These are phyloP conservation scores for Papiliotrema laurentii DNA, from an alignment of 1,284 basidiomycete genomes.

Conservation along the genomic window DNA sequence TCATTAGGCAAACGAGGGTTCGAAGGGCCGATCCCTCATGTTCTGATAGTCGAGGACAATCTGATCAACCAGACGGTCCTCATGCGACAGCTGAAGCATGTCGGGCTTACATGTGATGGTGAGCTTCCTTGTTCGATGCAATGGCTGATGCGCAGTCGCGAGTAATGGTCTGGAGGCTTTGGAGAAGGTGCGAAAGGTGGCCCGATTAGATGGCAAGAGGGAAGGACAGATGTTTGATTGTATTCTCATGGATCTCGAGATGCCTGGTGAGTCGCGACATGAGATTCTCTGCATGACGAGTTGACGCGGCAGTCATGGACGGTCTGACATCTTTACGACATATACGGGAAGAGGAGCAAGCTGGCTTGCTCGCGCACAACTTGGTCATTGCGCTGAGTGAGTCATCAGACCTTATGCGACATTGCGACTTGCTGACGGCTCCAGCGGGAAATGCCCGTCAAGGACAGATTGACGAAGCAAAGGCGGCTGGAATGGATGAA, in stretches of 20 bases:
- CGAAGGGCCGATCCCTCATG: slow-evolving; percentile 18
- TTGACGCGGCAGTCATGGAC: slow-evolving; percentile 37
- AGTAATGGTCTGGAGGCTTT: slow-evolving; percentile 49
- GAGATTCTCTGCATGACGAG: neutral
- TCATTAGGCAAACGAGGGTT: neutral
- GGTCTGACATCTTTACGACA: slow-evolving; percentile 37
- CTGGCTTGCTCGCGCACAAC: slow-evolving; percentile 20
- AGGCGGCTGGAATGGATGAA: slow-evolving; percentile 28
- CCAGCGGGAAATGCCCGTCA: slow-evolving; percentile 36
- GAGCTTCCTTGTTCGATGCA: slow-evolving; percentile 1
- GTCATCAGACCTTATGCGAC: slow-evolving; percentile 6
- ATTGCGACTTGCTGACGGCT: neutral
- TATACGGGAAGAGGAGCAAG: slow-evolving; percentile 35
- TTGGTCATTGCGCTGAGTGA: slow-evolving; percentile 43
- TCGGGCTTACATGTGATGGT: slow-evolving; percentile 29
- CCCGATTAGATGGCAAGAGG: slow-evolving; percentile 8
- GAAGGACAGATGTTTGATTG: slow-evolving; percentile 33
- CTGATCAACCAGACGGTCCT: slow-evolving; percentile 47
- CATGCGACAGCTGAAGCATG: slow-evolving; percentile 28
- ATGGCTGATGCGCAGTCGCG: slow-evolving; percentile 26
- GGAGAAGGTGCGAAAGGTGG: slow-evolving; percentile 38
- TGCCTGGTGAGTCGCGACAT: slow-evolving; percentile 29
- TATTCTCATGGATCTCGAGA: slow-evolving; percentile 46
- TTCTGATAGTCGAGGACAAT: slow-evolving; percentile 47
- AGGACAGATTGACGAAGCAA: slow-evolving; percentile 34